phyloP scores from a whole-genome alignment of 2,329 filamentous ascomycete genomes.

The Bertia moriformis region DNA sequence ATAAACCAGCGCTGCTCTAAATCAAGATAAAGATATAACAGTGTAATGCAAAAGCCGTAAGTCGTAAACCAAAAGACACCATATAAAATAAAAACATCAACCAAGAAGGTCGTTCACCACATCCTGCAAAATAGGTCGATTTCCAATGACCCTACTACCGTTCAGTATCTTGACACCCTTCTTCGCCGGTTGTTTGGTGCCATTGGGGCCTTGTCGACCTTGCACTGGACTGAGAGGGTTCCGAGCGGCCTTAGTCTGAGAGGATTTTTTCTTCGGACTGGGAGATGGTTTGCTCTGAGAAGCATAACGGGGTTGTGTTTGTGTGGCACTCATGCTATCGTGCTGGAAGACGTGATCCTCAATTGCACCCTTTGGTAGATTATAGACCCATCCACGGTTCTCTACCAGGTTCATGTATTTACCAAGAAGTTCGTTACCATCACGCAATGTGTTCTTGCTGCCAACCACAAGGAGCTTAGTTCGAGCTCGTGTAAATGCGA shows the following conservation, averaged over 20 bases:
- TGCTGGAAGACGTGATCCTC: conserved; percentile 37
- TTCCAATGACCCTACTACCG: neutral
- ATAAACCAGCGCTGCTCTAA: too few species aligned
- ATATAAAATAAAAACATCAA: too few species aligned
- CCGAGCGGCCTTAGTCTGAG: neutral
- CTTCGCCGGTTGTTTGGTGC: neutral
- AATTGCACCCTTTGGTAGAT: conserved; percentile 32
- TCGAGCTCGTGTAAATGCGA: conserved; percentile 55
- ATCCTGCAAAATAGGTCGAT: neutral
- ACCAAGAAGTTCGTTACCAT: conserved; percentile 42
- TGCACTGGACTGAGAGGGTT: neutral
- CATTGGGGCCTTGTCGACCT: neutral
- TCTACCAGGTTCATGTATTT: conserved; percentile 47
- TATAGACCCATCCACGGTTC: conserved; percentile 40
- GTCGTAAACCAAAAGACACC: too few species aligned
- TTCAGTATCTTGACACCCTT: neutral
- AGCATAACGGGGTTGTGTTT: neutral
- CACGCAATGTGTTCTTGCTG: conserved; percentile 41
- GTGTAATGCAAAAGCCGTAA: too few species aligned
- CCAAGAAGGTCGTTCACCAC: neutral
- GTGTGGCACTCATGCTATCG: conserved; percentile 8
- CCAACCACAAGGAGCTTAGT: conserved; percentile 57
- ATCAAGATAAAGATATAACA: too few species aligned
- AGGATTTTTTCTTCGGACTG: neutral
- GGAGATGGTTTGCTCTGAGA: neutral